phyloP scores from a whole-genome alignment of 176 grass and related monocot genomes.

The Bonia amplexicaulis region DNA sequence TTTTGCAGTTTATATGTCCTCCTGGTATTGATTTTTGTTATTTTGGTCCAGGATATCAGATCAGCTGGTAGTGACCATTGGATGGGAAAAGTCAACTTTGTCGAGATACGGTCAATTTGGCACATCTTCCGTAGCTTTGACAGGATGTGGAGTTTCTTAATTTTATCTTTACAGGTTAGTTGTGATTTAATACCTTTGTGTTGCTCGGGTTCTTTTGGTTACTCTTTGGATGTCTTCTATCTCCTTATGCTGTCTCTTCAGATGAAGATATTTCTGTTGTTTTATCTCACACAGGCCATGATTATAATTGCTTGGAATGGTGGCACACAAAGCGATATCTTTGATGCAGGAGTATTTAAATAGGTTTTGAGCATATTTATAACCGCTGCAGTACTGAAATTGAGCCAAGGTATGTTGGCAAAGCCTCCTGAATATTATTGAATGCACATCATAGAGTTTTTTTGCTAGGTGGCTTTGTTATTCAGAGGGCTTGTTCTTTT shows the following conservation, averaged over 20 bases:
- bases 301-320: constrained; percentile 63
- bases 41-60: no score
- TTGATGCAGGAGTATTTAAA: constrained; percentile 75
- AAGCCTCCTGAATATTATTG: no score
- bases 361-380: constrained; percentile 80
- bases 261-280: not conserved
- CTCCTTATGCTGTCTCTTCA: not conserved
- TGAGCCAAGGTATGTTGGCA: no score
- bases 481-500: no score
- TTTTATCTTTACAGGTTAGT: constrained; percentile 81
- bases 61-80: no score
- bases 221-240: constrained; percentile 17
- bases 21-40: not conserved
- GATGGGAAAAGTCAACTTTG: no score
- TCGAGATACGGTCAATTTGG: constrained; percentile 29
- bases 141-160: constrained; percentile 94
- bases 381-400: no score
- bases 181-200: not conserved
- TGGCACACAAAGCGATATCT: constrained; percentile 74
- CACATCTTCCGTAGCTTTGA: constrained; percentile 98
- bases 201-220: not conserved
- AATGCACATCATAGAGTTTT: no score
- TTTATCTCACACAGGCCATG: not conserved
- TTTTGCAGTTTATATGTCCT: not conserved
- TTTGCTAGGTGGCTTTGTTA: no score